Evolutionary conservation across 2,329 filamentous ascomycete species (phyloP), one percentile per base, ranked within the genome.

Genomic region (Verticillium zaregamsianum): DNA sequence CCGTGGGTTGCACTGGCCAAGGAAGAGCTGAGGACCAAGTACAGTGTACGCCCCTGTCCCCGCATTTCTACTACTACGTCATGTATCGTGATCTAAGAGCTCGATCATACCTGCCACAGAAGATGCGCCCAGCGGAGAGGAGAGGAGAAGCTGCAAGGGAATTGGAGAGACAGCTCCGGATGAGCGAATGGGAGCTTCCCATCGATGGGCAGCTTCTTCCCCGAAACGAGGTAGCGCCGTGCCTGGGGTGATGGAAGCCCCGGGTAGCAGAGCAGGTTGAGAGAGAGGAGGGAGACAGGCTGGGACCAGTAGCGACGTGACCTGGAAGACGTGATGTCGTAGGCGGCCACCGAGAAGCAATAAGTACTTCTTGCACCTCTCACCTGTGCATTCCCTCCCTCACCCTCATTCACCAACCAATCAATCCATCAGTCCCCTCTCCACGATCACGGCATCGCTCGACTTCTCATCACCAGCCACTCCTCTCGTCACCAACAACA

Each of bases 341-440:
- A 49, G 35, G 5, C 20, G 5, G 11, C 31, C 31, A 33, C 4
- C 57, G 14, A 23, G 39, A 49, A 58, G 57, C 57, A 66, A 66
- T 66, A 66, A 39, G 59, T 65, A 58, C 57, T n/a, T 25, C 12
- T 33, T 59, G 37, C 59, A 55, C 59, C 55, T 45, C 59, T 57
- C 59, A 39, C 58, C 57, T 59, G 32, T 28, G 49, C 55, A 28
- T 35, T 39, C 14, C 39, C 58, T 17, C 31, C 20, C 35, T 45
- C 39, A 37, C 33, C 45, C 39, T 59, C 63, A 33, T 59, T 49
- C 35, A 39, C 20, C 20, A 54, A 56, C 60, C 63, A 64, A 58
- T 61, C 56, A 49, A 25, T 49, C 63, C 31, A 61, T 37, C 25
- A 58, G 20, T 59, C 17, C 54, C 14, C 23, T 54, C 49, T 17